Evolutionary conservation across 2,329 filamentous ascomycete species (phyloP), one percentile per base, ranked within the genome.

Genomic region (Fusarium robinianum): DNA sequence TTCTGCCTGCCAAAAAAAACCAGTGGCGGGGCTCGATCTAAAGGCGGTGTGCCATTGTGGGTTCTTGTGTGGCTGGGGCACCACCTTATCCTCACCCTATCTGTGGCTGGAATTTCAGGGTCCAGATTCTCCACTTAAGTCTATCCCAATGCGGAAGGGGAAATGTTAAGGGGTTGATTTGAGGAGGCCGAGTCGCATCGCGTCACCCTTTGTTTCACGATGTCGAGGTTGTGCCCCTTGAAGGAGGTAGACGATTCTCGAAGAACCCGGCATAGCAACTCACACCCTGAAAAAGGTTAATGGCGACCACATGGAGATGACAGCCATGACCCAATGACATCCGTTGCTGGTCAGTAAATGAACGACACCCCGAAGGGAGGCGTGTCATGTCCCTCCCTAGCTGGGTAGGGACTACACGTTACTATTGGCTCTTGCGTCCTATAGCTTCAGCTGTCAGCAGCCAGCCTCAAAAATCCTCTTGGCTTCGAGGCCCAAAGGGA

Each of bases 1-100:
- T 61, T 61, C 58, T 61, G 58, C 58, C 58, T 30, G 54, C 34
- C 55, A 56, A 51, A 58, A 61, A 60, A 46, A 49, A 57, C 46
- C 45, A 49, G 40, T 18, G 32, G 54, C 29, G 44, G 54, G 48
- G 51, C 48, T 24, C 22, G n/a, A 23, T 17, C 34, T 15, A 6
- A 41, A 51, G 47, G 58, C 58, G 58, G 58, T 61, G 55, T 36
- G 29, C 6, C 23, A 14, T 6, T 50, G 55, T 60, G 57, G 57
- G 57, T 55, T 36, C 15, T 8, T 31, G 6, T 47, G 58, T 60
- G 57, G 57, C 57, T 55, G 22, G 12, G 7, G 27, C 7, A 8
- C 16, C 18, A 10, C 11, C n/a, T 12, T 19, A 7, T 21, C 12
- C n/a, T n/a, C n/a, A n/a, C n/a, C n/a, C n/a, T n/a, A 6, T 5